These are phyloP conservation scores for Fraxinus pennsylvanica DNA, from an alignment of 257 asterid species.

Conservation along the genomic window DNA sequence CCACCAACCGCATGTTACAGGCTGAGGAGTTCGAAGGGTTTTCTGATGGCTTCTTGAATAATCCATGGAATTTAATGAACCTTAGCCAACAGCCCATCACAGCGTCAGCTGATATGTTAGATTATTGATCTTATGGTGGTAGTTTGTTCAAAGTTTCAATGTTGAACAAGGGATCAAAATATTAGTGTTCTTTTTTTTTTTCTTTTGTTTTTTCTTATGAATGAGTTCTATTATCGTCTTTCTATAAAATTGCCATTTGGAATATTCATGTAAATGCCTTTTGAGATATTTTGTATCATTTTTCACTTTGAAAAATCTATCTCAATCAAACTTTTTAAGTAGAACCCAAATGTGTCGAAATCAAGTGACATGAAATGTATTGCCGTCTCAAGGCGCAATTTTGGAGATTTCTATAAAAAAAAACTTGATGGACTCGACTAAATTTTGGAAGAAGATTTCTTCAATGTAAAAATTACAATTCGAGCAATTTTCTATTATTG, in stretches of 20 bases:
- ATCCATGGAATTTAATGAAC: constrained; percentile 58
- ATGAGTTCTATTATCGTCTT: constrained; percentile 5
- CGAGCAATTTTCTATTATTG: no score
- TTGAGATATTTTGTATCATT: no score
- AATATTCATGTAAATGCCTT: neutral
- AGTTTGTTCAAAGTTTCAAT: neutral
- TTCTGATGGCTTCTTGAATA: constrained; percentile 41
- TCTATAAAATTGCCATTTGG: neutral
- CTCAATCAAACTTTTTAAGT: no score
- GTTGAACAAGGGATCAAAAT: neutral
- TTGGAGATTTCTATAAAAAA: no score
- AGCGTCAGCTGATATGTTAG: constrained; percentile 69
- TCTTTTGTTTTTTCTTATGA: neutral
- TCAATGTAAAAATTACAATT: no score
- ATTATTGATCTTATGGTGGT: constrained; percentile 34
- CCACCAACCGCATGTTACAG: constrained; percentile 33
- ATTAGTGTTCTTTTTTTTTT: neutral
- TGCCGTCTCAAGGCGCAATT: no score
- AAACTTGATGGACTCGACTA: no score
- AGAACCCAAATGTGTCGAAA: no score
- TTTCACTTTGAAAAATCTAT: no score
- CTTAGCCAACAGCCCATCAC: constrained; percentile 48
- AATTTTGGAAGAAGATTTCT: no score
- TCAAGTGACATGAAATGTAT: no score
- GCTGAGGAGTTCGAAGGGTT: constrained; percentile 40